A percentile compares a stretch with the other conserved stretches of the same genome.
Evolutionary conservation across 2,329 filamentous ascomycete species (phyloP).

Genomic region (Pezicula neosporulosa): DNA sequence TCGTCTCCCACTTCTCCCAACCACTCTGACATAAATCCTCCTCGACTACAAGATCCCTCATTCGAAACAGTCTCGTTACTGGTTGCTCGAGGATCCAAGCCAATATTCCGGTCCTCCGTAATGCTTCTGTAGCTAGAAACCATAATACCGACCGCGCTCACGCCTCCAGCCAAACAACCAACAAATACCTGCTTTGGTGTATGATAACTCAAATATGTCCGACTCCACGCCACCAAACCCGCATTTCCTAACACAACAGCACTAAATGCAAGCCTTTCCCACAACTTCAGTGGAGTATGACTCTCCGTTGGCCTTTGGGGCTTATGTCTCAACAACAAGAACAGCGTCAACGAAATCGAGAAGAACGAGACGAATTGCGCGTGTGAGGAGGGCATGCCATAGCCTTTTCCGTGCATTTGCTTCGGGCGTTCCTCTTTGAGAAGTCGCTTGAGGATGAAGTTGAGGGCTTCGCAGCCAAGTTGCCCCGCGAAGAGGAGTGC

Average conservation of each 20-base stretch:
- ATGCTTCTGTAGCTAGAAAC: constrained; percentile 69
- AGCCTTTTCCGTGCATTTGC: constrained; percentile 83
- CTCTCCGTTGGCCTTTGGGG: constrained; percentile 41
- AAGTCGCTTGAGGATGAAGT: constrained; percentile 83
- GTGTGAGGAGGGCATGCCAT: constrained; percentile 96
- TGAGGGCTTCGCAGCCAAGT: constrained; percentile 85
- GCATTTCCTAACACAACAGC: constrained; percentile 59
- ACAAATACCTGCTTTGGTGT: constrained; percentile 84
- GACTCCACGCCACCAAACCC: constrained; percentile 70
- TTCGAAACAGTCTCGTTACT: constrained; percentile 61
- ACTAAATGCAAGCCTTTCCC: constrained; percentile 53
- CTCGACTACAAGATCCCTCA: constrained; percentile 80
- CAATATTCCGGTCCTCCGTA: constrained; percentile 67
- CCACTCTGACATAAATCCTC: constrained; percentile 90
- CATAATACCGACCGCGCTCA: constrained; percentile 71
- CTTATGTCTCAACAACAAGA: constrained; percentile 77
- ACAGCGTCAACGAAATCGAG: constrained; percentile 77
- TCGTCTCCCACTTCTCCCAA: constrained; percentile 83
- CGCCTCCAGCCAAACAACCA: constrained; percentile 66
- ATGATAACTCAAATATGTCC: constrained; percentile 91
- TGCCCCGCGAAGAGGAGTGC: constrained; percentile 88
- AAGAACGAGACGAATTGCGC: constrained; percentile 95
- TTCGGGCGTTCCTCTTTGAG: constrained; percentile 89
- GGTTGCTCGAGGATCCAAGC: constrained; percentile 68
- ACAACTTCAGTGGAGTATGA: constrained; percentile 54